phyloP scores from a whole-genome alignment of 2,329 filamentous ascomycete genomes.

The Monosporascus sp. region DNA sequence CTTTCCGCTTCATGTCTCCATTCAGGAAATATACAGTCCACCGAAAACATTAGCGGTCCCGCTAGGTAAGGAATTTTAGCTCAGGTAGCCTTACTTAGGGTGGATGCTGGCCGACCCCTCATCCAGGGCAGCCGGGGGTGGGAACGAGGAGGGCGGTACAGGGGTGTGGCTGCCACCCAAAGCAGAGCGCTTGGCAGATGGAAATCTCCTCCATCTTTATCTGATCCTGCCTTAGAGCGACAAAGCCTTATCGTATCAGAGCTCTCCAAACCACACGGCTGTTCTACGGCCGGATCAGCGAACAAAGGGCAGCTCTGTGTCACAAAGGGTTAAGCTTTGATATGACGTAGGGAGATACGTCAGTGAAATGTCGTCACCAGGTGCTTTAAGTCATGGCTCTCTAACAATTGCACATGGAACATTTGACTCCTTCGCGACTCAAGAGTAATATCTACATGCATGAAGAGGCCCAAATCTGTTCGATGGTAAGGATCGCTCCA shows the following conservation, averaged over 20 bases:
- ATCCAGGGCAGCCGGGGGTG: not conserved
- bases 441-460: not conserved
- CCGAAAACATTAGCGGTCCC: not conserved
- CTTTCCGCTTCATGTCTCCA: not conserved
- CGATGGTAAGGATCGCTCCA: not conserved
- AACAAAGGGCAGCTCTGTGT: slow-evolving; percentile 6
- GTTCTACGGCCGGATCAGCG: not conserved
- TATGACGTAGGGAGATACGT: slow-evolving; percentile 13
- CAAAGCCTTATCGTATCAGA: no score
- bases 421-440: not conserved
- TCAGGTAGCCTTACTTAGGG: not conserved
- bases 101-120: not conserved
- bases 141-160: not conserved
- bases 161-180: not conserved
- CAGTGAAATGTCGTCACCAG: not conserved
- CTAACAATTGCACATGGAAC: not conserved
- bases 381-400: not conserved
- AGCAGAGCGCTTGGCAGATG: not conserved
- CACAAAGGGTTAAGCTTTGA: slow-evolving; percentile 4
- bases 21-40: not conserved
- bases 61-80: not conserved
- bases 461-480: not conserved
- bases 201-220: not conserved
- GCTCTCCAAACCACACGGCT: no score
- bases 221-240: no score